Percentiles rank a stretch among this genome's conserved stretches.
Conservation (phyloP, 164 flowering plant genomes). For the Liriodendron chinense region DNA sequence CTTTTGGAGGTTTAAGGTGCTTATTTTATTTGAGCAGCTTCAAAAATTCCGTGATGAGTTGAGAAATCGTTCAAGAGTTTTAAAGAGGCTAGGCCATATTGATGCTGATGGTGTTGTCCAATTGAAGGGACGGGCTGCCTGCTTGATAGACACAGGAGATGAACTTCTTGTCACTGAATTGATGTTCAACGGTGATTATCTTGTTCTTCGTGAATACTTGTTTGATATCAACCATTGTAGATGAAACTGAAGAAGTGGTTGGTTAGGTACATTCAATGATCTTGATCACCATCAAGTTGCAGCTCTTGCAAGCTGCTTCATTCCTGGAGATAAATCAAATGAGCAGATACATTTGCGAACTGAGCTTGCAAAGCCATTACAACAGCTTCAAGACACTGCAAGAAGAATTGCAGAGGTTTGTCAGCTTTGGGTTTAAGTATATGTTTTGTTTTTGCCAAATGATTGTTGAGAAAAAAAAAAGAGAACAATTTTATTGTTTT, state of each 20-base stretch:
- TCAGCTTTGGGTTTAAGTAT: not conserved
- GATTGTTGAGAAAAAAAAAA: not conserved
- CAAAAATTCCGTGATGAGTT: slow-evolving; percentile 97
- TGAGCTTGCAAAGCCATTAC: slow-evolving; percentile 88
- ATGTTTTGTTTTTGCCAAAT: not conserved
- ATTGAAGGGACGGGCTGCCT: slow-evolving; percentile 96
- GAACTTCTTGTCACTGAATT: slow-evolving; percentile 96
- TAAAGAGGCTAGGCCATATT: slow-evolving; percentile 95
- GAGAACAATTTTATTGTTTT: not conserved
- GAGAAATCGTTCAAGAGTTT: slow-evolving; percentile 85
- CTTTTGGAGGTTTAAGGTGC: not conserved
- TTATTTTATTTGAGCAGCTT: slow-evolving; percentile 48
- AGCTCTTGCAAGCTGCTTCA: slow-evolving; percentile 97
- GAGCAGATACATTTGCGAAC: slow-evolving; percentile 88
- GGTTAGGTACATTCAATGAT: slow-evolving; percentile 87
- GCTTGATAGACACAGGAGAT: slow-evolving; percentile 98
- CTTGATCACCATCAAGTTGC: slow-evolving; percentile 97
- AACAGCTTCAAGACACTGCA: slow-evolving; percentile 96
- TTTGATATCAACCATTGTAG: not conserved
- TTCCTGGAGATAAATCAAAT: slow-evolving; percentile 85
- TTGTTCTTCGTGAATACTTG: not conserved
- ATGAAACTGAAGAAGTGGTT: slow-evolving; percentile 7
- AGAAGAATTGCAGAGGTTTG: slow-evolving; percentile 92
- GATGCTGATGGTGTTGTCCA: slow-evolving; percentile 96
- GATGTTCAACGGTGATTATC: slow-evolving; percentile 85